Base-by-base conservation (phyloP, 805 yeast species). In the Wickerhamomyces mucosus region DNA sequence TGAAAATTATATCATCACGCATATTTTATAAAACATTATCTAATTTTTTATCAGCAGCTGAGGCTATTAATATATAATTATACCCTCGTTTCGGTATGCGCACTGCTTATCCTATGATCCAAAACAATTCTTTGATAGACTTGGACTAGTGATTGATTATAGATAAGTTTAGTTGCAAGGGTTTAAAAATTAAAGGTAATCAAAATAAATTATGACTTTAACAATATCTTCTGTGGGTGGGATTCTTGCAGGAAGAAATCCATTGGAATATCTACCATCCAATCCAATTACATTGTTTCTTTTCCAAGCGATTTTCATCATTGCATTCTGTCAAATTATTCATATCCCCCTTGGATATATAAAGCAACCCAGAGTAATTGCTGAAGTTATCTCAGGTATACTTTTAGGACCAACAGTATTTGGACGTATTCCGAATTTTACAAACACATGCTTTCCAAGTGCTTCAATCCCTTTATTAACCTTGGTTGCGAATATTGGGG, bases 351-450 rank as follows among this genome's bases (percentile, higher is more conserved):
- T 82, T 12, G 61, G 73, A 9, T 67, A 55, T 39, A 50, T 82
- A 26, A 74, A 72, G 42, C 92, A 82, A 50, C 94, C 94, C 0
- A 63, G 75, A 36, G 94, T 82, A 26, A 81, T 82, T 37, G 83
- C 88, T 6, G 94, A 82, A 46, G 92, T 82, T 29, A 62, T 82
- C 8, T 65, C 85, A 1, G 94, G 94, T 18, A 75, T 82, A 29
- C 46, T 82, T 2, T 54, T 82, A 30, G 89, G 92, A 0, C 89
- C 89, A 1, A 63, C 85, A 0, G 92, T 71, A 2, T 53, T 82
- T 56, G 92, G 92, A 5, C 72, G 65, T 27, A 70, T 80, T 21
- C 85, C 86, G 0, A 61, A 70, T 34, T 82, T 78, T 55, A 73
- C 85, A 4, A 47, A 48, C 0, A 72, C 66, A 4, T 73, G 83